phyloP scores from a whole-genome alignment of 1,284 basidiomycete species.

The Austroboletus niveus region DNA sequence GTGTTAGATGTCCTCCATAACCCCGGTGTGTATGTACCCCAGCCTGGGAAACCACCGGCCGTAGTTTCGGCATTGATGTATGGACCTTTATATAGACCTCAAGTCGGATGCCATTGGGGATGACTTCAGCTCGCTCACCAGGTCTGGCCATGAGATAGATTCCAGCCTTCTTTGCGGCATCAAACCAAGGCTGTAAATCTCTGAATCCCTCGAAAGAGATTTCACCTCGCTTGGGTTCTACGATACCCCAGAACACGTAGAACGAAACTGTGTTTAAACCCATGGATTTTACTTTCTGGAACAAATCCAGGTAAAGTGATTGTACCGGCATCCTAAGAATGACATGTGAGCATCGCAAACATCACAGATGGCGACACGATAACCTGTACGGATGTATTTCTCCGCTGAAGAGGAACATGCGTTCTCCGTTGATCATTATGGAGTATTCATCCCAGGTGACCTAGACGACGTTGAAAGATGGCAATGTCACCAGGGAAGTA shows the following conservation, averaged over 20 bases:
- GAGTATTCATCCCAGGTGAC: conserved; percentile 50
- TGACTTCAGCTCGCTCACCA: conserved; percentile 25
- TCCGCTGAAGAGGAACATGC: conserved; percentile 46
- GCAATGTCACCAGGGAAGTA: background rate
- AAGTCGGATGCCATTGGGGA: no score
- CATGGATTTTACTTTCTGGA: conserved; percentile 47
- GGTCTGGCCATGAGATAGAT: conserved; percentile 47
- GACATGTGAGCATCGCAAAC: background rate
- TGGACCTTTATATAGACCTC: conserved; percentile 30
- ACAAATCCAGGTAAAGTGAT: conserved; percentile 42
- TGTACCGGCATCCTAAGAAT: conserved; percentile 39
- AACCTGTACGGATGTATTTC: conserved; percentile 49
- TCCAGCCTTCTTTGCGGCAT: conserved; percentile 45
- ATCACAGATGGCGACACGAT: background rate
- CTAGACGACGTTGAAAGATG: conserved; percentile 14
- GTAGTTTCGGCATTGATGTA: conserved; percentile 58
- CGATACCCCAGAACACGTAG: conserved; percentile 46
- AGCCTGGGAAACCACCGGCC: conserved; percentile 50
- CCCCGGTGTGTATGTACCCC: conserved; percentile 45
- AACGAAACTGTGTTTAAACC: conserved; percentile 48
- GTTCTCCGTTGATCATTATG: conserved; percentile 44
- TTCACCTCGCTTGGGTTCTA: conserved; percentile 43
- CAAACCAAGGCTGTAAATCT: conserved; percentile 47
- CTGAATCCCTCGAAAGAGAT: conserved; percentile 48
- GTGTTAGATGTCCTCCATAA: conserved; percentile 47